phyloP scores from a whole-genome alignment of 345 rosid species.

The Gossypium mustelinum region DNA sequence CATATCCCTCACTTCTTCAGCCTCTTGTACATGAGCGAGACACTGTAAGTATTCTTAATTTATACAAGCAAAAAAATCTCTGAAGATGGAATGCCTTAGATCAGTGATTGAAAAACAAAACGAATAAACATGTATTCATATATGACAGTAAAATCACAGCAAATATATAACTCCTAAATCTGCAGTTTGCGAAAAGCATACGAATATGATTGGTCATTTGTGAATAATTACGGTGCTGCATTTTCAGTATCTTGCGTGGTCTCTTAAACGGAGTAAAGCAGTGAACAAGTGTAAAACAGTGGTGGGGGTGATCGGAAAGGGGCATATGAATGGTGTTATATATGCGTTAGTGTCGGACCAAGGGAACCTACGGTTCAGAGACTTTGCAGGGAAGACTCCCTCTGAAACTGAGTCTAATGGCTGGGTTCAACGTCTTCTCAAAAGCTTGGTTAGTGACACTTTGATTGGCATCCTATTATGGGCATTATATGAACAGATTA shows the following conservation, averaged over 20 bases:
- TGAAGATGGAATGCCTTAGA: not conserved
- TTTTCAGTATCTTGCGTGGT: slow-evolving; percentile 84
- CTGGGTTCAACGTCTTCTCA: slow-evolving; percentile 32
- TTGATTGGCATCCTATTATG: slow-evolving; percentile 43
- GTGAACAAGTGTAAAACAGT: slow-evolving; percentile 70
- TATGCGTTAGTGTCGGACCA: slow-evolving; percentile 67
- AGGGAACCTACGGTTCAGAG: slow-evolving; percentile 68
- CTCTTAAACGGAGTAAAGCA: slow-evolving; percentile 84
- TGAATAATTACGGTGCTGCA: not conserved
- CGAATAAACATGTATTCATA: not conserved
- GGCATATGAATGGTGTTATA: slow-evolving; percentile 85
- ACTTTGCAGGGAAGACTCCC: slow-evolving; percentile 54
- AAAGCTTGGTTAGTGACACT: slow-evolving; percentile 47
- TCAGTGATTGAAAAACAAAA: not conserved
- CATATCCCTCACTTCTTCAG: slow-evolving; percentile 67
- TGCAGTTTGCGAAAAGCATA: not conserved
- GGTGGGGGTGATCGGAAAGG: slow-evolving; percentile 78
- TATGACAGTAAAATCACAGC: not conserved
- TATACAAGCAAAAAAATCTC: not conserved
- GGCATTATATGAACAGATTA: slow-evolving; percentile 44
- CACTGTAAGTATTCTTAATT: slow-evolving; percentile 40
- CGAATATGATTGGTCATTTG: not conserved
- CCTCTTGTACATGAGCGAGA: slow-evolving; percentile 86
- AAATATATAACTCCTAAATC: not conserved
- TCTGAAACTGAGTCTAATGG: slow-evolving; percentile 28